A percentile compares a stretch with the other conserved stretches of the same genome.
These are phyloP conservation scores for Diaporthe ilicicola DNA, from an alignment of 2,329 filamentous ascomycete genomes.

Conservation along the genomic window DNA sequence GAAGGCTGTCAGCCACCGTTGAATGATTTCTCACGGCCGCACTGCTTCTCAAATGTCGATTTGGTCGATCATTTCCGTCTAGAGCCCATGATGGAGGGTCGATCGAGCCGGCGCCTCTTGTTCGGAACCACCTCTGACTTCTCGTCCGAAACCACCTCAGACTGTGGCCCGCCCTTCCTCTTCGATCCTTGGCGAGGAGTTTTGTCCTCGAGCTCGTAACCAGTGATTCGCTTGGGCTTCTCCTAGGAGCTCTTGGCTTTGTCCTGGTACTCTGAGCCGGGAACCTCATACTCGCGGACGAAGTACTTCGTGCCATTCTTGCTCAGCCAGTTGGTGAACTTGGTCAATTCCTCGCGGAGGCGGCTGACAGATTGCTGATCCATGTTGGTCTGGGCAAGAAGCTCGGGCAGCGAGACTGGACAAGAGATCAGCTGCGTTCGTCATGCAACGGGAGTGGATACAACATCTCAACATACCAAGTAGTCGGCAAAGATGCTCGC, in stretches of 20 bases:
- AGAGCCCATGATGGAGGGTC: not conserved
- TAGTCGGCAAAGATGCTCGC: conserved; percentile 88
- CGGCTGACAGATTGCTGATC: conserved; percentile 89
- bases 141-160: not conserved
- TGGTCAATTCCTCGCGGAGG: conserved; percentile 86
- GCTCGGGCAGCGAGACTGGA: conserved; percentile 86
- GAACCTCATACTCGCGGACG: conserved; percentile 76
- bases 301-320: conserved; percentile 83
- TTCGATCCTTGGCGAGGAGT: not conserved
- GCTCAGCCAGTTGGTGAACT: conserved; percentile 86
- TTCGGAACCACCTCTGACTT: not conserved
- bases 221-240: conserved; percentile 16
- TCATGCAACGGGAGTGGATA: not conserved
- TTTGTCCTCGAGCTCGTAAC: not conserved
- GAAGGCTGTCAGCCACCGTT: not conserved
- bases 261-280: conserved; percentile 75
- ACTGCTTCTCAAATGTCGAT: not conserved
- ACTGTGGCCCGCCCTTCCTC: not conserved
- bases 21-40: not conserved
- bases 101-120: not conserved
- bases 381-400: conserved; percentile 98
- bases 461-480: conserved; percentile 71
- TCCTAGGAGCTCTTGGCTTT: conserved; percentile 54
- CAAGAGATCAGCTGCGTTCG: not conserved
- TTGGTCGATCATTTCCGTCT: not conserved